Conservation (phyloP, 1,284 basidiomycete species). For the Hypsizygus ulmarius region DNA sequence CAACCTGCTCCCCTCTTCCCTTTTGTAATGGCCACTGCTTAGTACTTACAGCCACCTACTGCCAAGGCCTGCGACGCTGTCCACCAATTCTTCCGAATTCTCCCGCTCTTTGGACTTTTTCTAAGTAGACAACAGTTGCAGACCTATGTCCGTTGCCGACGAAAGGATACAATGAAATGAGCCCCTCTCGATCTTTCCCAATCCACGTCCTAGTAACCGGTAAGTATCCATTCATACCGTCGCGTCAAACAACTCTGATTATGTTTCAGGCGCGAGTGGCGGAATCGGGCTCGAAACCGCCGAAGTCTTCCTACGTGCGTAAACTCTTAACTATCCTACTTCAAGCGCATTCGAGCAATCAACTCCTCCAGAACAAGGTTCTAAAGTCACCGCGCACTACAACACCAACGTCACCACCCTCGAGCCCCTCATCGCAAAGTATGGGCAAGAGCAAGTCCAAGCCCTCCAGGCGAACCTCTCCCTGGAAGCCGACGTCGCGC, state of each 20-base stretch:
- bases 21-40: no score
- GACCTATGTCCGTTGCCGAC: no score
- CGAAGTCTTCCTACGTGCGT: slow-evolving; percentile 50
- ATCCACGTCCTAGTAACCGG: slow-evolving; percentile 45
- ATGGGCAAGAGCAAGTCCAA: slow-evolving; percentile 36
- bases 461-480: slow-evolving; percentile 57
- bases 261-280: slow-evolving; percentile 54
- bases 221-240: slow-evolving; percentile 10
- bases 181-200: no score
- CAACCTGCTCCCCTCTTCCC: no score
- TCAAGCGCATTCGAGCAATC: not conserved
- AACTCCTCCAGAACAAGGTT: slow-evolving; percentile 53
- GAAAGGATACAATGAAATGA: no score
- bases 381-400: slow-evolving; percentile 72
- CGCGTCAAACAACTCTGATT: not conserved
- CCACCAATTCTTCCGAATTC: no score
- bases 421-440: slow-evolving; percentile 38
- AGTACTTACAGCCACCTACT: no score
- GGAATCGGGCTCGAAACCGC: slow-evolving; percentile 64
- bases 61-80: no score
- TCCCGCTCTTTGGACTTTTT: no score
- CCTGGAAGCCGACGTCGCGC: slow-evolving; percentile 49
- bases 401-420: slow-evolving; percentile 53
- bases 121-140: no score
- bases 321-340: not conserved